These are phyloP conservation scores for Aegilops umbellulata DNA, from an alignment of 176 grass and related monocot species.

Conservation along the genomic window DNA sequence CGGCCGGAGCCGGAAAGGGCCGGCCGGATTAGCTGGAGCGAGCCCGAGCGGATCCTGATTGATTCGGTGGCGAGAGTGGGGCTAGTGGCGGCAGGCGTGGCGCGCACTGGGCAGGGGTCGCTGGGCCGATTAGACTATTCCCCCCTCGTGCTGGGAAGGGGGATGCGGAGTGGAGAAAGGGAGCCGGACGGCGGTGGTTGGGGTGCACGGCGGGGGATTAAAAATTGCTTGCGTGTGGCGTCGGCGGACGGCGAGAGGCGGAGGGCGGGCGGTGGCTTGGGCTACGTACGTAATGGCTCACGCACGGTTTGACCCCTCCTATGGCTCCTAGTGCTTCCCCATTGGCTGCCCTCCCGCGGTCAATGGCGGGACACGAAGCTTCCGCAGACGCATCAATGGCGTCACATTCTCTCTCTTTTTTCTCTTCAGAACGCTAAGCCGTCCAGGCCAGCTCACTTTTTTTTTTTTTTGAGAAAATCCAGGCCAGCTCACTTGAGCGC, in stretches of 20 bases:
- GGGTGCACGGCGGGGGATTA: background rate
- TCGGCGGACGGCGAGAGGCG: conserved; percentile 10
- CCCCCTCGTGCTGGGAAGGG: conserved; percentile 6
- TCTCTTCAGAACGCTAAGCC: no score
- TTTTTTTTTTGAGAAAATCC: no score
- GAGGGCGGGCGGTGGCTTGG: background rate
- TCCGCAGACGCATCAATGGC: background rate
- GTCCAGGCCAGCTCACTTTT: no score
- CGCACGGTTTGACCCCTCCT: background rate
- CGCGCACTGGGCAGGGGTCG: no score
- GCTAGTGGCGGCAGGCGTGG: background rate
- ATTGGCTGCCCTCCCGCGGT: background rate
- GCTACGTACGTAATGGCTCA: conserved; percentile 14
- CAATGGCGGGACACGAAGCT: conserved; percentile 7
- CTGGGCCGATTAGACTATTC: background rate
- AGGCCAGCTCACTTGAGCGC: no score
- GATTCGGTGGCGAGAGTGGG: background rate
- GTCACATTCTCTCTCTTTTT: background rate
- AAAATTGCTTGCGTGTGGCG: background rate
- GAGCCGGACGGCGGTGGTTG: background rate
- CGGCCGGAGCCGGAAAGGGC: background rate
- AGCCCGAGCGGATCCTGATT: background rate
- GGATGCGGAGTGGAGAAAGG: background rate
- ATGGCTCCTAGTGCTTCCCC: no score
- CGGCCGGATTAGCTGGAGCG: background rate